Conservation (phyloP, 192 early-diverging fungal species). For the Cladochytrium replicatum region DNA sequence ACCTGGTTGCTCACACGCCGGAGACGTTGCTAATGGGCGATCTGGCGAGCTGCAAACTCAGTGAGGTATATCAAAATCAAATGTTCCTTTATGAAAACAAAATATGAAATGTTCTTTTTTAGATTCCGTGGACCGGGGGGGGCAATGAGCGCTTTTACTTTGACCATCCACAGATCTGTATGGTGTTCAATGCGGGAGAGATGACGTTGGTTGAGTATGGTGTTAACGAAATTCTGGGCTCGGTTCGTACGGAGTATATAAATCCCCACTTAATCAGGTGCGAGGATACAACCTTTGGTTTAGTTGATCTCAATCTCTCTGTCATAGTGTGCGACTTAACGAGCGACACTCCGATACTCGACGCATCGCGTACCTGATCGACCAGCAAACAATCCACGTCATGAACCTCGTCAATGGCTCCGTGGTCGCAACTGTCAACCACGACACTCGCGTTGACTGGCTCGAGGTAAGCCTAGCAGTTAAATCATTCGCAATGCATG, state of each 20-base stretch:
- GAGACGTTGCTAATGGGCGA: constrained; percentile 56
- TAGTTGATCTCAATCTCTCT: not conserved
- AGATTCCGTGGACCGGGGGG: constrained; percentile 50
- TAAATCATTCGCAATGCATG: constrained; percentile 5
- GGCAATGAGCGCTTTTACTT: constrained; percentile 53
- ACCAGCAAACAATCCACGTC: constrained; percentile 50
- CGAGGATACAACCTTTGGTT: not conserved
- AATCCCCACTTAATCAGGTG: constrained; percentile 52
- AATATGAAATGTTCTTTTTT: constrained; percentile 15
- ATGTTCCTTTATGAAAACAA: not conserved
- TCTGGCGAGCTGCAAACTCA: constrained; percentile 50
- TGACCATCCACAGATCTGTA: constrained; percentile 50
- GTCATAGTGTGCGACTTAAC: constrained; percentile 45
- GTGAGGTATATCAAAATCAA: constrained; percentile 26
- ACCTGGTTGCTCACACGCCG: constrained; percentile 49
- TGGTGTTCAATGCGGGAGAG: constrained; percentile 60
- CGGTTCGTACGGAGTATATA: constrained; percentile 54
- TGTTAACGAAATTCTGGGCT: constrained; percentile 52
- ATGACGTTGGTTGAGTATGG: constrained; percentile 56
- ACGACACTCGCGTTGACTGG: constrained; percentile 53
- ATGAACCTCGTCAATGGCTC: constrained; percentile 38
- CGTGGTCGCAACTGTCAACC: constrained; percentile 35
- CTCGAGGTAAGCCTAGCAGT: constrained; percentile 33
- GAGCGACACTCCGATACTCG: constrained; percentile 45
- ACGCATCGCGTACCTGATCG: constrained; percentile 49